Base-by-base conservation (phyloP, 345 rosid species). In the Citrus australasica region DNA sequence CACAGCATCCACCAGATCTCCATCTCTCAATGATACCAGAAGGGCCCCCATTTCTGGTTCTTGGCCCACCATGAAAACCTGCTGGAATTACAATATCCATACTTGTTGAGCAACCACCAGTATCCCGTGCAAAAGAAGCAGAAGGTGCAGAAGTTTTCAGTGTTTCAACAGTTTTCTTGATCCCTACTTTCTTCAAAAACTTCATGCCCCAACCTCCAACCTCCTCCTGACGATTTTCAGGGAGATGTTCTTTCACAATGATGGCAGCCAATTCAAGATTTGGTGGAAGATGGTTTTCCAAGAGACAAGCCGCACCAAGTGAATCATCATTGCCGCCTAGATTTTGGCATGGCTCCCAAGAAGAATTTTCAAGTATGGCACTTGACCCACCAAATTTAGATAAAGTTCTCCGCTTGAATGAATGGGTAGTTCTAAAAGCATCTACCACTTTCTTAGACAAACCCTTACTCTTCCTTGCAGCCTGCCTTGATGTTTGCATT, bases 201-300 rank as follows among this genome's bases (percentile, higher is more conserved):
- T 92, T 92, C 90, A 94, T 79, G 56, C 99, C 99, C 98, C 99
- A 96, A 24, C 99, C 99, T 78, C 94, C 97, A 74, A 73, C 82
- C 62, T 87, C 87, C 60, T 40, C 84, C 68, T 67, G 85, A 40
- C 16, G 72, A 40, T 48, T 79, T 35, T 80, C 83, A 3, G 86
- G 88, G 59, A 84, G 76, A 79, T 76, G 82, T 69, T 90, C 92
- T 83, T 81, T 92, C 86, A 92, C 90, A 75, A 92, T 83, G 71
- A 96, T 80, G 83, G 99, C 97, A 67, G 91, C 89, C 76, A 89
- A 74, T 86, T 96, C 94, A 78, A 89, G 82, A 90, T 90, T 88
- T 53, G 93, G 74, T 38, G 95, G 97, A 83, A 88, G 89, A 75
- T 81, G 72, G 72, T 82, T 83, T 78, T 81, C 94, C 9, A 83